A percentile compares a stretch with the other conserved stretches of the same genome.
phyloP scores from a whole-genome alignment of 208 protist genomes.

The Wallacemonas rigidus region DNA sequence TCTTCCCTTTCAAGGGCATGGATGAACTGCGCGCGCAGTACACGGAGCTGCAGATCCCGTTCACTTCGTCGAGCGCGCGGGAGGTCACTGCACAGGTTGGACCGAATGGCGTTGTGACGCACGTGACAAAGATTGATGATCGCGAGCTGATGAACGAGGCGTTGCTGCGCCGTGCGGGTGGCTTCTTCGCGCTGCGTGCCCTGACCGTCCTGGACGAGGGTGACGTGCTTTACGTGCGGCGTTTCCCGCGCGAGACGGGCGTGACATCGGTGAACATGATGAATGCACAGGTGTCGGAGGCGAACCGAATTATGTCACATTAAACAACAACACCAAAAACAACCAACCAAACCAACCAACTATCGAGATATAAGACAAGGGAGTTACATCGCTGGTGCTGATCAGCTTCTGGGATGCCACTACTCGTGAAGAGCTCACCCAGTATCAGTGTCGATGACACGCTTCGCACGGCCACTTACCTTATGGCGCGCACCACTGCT shows the following conservation, averaged over 20 bases:
- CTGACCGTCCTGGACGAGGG: slow-evolving; percentile 58
- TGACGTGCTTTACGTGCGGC: slow-evolving; percentile 75
- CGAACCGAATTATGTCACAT: slow-evolving; percentile 54
- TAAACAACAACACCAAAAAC: slow-evolving; percentile 19
- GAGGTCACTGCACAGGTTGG: slow-evolving; percentile 22
- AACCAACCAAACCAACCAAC: neutral
- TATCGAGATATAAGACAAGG: too few species aligned
- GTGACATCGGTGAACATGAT: slow-evolving; percentile 41
- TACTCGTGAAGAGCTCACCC: too few species aligned
- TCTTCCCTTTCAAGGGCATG: slow-evolving; percentile 56
- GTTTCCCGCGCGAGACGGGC: slow-evolving; percentile 48
- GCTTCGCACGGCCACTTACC: too few species aligned
- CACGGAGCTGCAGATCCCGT: slow-evolving; percentile 47
- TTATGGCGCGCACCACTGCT: too few species aligned
- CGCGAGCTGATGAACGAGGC: slow-evolving; percentile 48
- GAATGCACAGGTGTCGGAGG: slow-evolving; percentile 70
- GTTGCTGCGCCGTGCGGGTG: slow-evolving; percentile 33
- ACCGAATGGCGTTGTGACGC: slow-evolving; percentile 9
- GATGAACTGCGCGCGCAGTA: slow-evolving; percentile 46
- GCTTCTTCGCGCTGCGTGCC: slow-evolving; percentile 85
- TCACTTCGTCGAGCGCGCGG: slow-evolving; percentile 27
- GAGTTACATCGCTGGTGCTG: too few species aligned
- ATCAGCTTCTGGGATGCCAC: too few species aligned
- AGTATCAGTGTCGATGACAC: too few species aligned
- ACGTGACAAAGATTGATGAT: slow-evolving; percentile 30